phyloP scores from a whole-genome alignment of 768 basidiomycete species.

The Leccinum boreale region DNA sequence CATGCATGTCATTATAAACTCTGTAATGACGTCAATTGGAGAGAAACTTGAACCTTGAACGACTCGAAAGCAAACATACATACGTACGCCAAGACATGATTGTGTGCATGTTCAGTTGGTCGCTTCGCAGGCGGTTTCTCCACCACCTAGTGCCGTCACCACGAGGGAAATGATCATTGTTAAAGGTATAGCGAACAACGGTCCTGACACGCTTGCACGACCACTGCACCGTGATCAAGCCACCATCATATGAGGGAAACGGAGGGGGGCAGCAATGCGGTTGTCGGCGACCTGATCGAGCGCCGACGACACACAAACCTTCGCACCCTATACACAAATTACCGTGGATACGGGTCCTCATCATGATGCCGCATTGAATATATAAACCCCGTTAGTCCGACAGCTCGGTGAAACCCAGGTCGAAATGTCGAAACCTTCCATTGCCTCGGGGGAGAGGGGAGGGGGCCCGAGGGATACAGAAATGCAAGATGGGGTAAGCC shows the following conservation, averaged over 20 bases:
- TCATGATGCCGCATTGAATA: not conserved
- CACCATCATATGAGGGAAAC: not conserved
- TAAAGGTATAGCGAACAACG: not conserved
- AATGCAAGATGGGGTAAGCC: not conserved
- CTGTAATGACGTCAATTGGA: not conserved
- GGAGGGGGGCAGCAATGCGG: not conserved
- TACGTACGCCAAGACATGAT: not conserved
- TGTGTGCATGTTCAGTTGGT: not conserved
- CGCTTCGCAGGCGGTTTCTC: not conserved
- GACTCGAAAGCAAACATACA: not conserved
- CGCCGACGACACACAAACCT: not conserved
- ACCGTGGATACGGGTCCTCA: not conserved
- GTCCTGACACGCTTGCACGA: not conserved
- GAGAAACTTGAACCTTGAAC: not conserved
- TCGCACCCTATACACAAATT: not conserved
- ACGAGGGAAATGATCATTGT: not conserved
- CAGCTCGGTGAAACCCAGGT: not conserved
- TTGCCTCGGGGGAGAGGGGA: not conserved
- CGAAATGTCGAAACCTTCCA: not conserved
- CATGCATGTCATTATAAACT: not conserved
- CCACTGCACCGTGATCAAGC: not conserved
- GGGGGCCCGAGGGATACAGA: not conserved
- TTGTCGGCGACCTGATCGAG: not conserved
- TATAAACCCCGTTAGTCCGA: not conserved
- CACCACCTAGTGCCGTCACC: not conserved